Base-by-base conservation (phyloP, 257 asterid genomes). In the Jacaranda mimosifolia region DNA sequence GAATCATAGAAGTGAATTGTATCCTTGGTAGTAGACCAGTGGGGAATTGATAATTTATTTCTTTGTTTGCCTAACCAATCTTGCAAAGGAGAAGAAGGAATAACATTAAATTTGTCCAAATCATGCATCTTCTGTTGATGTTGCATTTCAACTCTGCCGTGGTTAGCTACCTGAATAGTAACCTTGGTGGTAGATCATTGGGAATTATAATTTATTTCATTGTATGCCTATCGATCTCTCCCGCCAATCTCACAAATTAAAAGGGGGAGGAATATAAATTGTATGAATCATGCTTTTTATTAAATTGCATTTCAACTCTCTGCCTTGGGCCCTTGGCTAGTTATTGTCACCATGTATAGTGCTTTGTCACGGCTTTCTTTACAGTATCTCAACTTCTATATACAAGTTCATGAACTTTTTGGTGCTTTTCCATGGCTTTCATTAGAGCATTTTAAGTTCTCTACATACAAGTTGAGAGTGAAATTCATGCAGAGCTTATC, bases 291-390 rank as follows among this genome's bases (percentile, higher is more conserved):
- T 48, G 14, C 46, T 48, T 64, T 66, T 35, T 46, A 38, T 70
- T 8, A 60, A 43, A 58, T 71, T 65, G 43, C 65, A 19, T 35
- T 58, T 72, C 63, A 40, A 4, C 26, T 43, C 10, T 43, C 49
- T 18, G 73, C 36, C 76, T 26, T 26, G 32, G 32, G 32, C 32
- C 32, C 32, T 63, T 36, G 45, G 72, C 68, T 46, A 6, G 63
- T 52, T 55, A 65, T 18, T 74, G 40, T 38, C 68, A 68, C 77
- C 32, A 81, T 38, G 64, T 72, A 72, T n/a, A 65, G n/a, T 43
- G 15, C 5, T 38, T 72, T 65, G 26, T 45, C n/a, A 12, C 7
- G 9, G 49, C 14, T 58, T 62, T 59, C 11, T 76, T 43, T 64
- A 35, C 73, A 63, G 14, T 11, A 19, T 45, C 45, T 14, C 66